Evolutionary conservation across 495 filamentous ascomycete species (phyloP).

Genomic region (Penicillium angulare): DNA sequence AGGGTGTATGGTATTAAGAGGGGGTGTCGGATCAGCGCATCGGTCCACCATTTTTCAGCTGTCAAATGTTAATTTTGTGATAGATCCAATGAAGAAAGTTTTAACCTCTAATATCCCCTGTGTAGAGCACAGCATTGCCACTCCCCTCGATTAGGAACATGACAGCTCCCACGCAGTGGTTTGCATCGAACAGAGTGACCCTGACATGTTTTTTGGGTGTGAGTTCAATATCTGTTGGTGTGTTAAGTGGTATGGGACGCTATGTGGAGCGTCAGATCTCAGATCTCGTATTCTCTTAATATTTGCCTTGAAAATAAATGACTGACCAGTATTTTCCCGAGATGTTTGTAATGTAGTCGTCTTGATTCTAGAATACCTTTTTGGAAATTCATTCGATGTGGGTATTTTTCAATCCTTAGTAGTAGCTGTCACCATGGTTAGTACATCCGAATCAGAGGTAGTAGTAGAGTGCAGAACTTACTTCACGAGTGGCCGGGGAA

Average conservation of each 20-base stretch:
- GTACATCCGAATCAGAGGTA: background rate
- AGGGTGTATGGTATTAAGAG: conserved; percentile 71
- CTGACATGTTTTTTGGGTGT: conserved; percentile 62
- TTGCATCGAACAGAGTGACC: conserved; percentile 87
- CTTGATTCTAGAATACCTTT: conserved; percentile 73
- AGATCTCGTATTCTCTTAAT: background rate
- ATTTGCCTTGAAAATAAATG: background rate
- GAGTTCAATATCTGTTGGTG: conserved; percentile 75
- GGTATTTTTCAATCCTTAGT: conserved; percentile 70
- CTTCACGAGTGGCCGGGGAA: conserved; percentile 78
- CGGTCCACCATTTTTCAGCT: conserved; percentile 70
- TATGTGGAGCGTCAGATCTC: conserved; percentile 17
- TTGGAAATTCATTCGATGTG: conserved; percentile 75
- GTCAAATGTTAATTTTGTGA: conserved; percentile 6
- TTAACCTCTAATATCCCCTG: conserved; percentile 84
- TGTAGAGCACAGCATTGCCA: conserved; percentile 79
- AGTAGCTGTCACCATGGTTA: conserved; percentile 45
- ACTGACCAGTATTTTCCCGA: conserved; percentile 63
- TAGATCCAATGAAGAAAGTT: background rate
- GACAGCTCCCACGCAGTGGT: conserved; percentile 87
- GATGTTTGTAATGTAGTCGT: conserved; percentile 68
- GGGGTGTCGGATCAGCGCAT: conserved; percentile 65
- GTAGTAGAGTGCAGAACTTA: conserved; percentile 26
- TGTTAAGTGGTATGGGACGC: conserved; percentile 83
- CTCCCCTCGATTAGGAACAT: conserved; percentile 90